Conservation (phyloP, 805 yeast genomes). For the Sugiyamaella valdiviana region DNA sequence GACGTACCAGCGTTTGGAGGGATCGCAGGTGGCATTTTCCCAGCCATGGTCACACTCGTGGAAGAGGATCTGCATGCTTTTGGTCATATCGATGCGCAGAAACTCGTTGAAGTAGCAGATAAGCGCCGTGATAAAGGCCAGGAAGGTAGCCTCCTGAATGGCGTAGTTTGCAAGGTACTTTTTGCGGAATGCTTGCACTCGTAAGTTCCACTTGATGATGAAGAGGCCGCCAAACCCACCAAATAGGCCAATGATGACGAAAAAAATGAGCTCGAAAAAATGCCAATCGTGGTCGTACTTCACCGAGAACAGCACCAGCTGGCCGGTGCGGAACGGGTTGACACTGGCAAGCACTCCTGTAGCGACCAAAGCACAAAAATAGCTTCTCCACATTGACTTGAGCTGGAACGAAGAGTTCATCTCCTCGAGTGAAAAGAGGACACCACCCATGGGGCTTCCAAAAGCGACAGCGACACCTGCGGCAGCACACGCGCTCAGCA, state of each 20-base stretch:
- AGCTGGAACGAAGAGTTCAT: constrained; percentile 69
- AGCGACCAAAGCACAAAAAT: constrained; percentile 84
- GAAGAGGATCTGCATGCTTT: constrained; percentile 83
- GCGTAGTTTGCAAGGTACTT: constrained; percentile 53
- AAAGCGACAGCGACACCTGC: constrained; percentile 99
- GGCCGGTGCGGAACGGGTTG: constrained; percentile 93
- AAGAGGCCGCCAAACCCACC: constrained; percentile 88
- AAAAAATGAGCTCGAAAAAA: constrained; percentile 70
- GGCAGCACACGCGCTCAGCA: constrained; percentile 84
- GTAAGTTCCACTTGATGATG: constrained; percentile 67
- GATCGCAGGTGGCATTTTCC: constrained; percentile 32
- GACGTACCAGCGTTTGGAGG: constrained; percentile 25
- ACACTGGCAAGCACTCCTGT: constrained; percentile 71
- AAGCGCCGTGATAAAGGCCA: constrained; percentile 65
- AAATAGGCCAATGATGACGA: constrained; percentile 71
- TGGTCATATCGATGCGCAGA: constrained; percentile 86
- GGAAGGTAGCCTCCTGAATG: constrained; percentile 60
- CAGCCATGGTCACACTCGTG: constrained; percentile 63
- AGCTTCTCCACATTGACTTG: constrained; percentile 82
- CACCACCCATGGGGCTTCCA: constrained; percentile 98
- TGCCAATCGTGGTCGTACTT: constrained; percentile 83
- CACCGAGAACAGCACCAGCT: constrained; percentile 89
- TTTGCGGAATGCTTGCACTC: constrained; percentile 72
- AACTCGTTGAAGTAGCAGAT: constrained; percentile 81
- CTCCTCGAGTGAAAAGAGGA: constrained; percentile 86